Base-by-base conservation (phyloP, 1,284 basidiomycete genomes). In the Cryptococcus deneoformans region DNA sequence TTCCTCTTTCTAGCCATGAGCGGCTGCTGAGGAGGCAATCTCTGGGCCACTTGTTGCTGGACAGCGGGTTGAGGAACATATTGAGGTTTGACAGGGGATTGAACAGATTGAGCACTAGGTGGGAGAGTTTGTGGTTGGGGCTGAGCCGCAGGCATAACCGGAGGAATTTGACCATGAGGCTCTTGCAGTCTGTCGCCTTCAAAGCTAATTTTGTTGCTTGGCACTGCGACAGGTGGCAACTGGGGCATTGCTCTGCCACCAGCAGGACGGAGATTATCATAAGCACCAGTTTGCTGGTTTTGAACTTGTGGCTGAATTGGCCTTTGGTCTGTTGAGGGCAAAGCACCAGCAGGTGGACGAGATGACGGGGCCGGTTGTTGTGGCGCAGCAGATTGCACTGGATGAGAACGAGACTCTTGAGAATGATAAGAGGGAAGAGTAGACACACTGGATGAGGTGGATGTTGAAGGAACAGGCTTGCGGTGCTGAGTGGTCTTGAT, bases 1-100 rank as follows among this genome's bases (percentile, higher is more conserved):
- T 93, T 95, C 56, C 92, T 85, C 76, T 87, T 87, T 50, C 82
- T 61, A n/a, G 57, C 46, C 20, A 29, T 47, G 20, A 10, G 7
- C 34, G n/a, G 9, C 40, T 65, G 70, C 38, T 60, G 65, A 6
- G 60, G 54, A 8, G 64, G 57, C 12, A 35, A 53, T 24, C 53
- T 34, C 11, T 54, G 50, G 38, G 59, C 56, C 6, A 47, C 59
- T 50, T 59, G 59, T 45, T 58, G 54, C 44, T 57, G 59, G 39
- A 54, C 43, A 36, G 34, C 58, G 46, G 45, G 58, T 50, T 61
- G 64, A 2, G 24, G 58, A 37, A 46, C 37, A 16, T 14, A 52
- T 7, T 46, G 57, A 12, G 52, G 60, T 44, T 45, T 48, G n/a
- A 43, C 39, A 8, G 52, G 50, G 10, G 59, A 53, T 53, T 61